phyloP scores from a whole-genome alignment of 73 alveolate species.

The Paramecium biaurelia region DNA sequence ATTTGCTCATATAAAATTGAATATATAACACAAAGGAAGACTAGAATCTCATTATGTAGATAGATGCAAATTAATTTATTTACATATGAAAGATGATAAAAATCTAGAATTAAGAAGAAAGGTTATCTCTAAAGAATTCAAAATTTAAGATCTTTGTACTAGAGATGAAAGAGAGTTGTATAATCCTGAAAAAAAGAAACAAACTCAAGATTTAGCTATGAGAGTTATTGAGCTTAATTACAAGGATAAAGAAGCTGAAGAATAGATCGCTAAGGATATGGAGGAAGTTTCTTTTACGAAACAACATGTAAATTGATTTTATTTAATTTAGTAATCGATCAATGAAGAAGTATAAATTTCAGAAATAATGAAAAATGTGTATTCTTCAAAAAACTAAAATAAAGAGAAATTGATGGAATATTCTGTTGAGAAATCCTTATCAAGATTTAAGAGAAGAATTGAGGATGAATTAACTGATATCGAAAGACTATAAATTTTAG shows the following conservation, averaged over 20 bases:
- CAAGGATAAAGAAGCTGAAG: not conserved
- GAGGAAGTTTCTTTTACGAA: not conserved
- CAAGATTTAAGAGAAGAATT: conserved; percentile 11
- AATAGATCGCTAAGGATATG: not conserved
- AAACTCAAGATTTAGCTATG: not conserved
- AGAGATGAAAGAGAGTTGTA: conserved; percentile 43
- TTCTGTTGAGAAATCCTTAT: conserved; percentile 6
- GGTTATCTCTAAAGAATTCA: conserved; percentile 4
- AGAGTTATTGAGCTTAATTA: not conserved
- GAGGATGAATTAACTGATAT: not conserved
- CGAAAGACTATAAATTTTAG: not conserved
- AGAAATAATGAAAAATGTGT: not conserved
- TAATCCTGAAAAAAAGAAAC: conserved; percentile 35
- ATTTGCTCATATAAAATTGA: not conserved
- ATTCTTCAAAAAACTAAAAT: not conserved
- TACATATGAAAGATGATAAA: conserved; percentile 48
- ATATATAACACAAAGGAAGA: not conserved
- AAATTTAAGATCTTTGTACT: not conserved
- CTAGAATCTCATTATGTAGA: not conserved
- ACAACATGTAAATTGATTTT: not conserved
- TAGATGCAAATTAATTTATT: conserved; percentile 23
- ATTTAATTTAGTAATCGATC: not conserved
- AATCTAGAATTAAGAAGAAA: conserved; percentile 36
- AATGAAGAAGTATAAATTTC: not conserved
- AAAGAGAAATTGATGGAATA: not conserved